These are phyloP conservation scores for Talaromyces sp. DNA, from an alignment of 2,329 filamentous ascomycete species.

Conservation along the genomic window DNA sequence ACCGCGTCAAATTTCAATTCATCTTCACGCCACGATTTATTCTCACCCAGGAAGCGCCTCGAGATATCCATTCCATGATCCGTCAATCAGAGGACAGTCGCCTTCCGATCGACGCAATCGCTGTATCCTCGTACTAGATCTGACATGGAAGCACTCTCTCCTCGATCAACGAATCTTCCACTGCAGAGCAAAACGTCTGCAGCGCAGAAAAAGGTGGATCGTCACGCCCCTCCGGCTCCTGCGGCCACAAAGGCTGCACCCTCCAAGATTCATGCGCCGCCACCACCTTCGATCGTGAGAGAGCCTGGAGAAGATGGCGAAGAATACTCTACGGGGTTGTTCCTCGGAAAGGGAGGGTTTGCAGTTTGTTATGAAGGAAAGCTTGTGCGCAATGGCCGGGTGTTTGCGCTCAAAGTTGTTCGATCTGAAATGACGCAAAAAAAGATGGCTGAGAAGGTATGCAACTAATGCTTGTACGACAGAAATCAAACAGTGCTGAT, in stretches of 20 bases:
- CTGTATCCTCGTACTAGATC: neutral
- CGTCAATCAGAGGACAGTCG: neutral
- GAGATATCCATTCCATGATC: neutral
- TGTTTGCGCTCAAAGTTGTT: conserved; percentile 51
- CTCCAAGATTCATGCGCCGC: conserved; percentile 44
- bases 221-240: conserved; percentile 30
- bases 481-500: neutral
- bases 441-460: conserved; percentile 52
- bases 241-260: conserved; percentile 32
- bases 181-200: conserved; percentile 41
- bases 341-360: conserved; percentile 51
- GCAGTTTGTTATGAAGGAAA: conserved; percentile 50
- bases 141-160: conserved; percentile 48
- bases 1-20: neutral
- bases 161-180: conserved; percentile 47
- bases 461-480: neutral
- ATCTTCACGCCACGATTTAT: neutral
- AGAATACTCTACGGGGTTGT: conserved; percentile 44
- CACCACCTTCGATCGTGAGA: conserved; percentile 42
- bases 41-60: conserved; percentile 9
- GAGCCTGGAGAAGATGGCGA: conserved; percentile 46
- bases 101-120: neutral
- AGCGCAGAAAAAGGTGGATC: conserved; percentile 38
- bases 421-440: conserved; percentile 49
- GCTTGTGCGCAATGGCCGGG: conserved; percentile 40